Evolutionary conservation across 306 rosid genomes (phyloP).

Genomic region (Corylus americana): DNA sequence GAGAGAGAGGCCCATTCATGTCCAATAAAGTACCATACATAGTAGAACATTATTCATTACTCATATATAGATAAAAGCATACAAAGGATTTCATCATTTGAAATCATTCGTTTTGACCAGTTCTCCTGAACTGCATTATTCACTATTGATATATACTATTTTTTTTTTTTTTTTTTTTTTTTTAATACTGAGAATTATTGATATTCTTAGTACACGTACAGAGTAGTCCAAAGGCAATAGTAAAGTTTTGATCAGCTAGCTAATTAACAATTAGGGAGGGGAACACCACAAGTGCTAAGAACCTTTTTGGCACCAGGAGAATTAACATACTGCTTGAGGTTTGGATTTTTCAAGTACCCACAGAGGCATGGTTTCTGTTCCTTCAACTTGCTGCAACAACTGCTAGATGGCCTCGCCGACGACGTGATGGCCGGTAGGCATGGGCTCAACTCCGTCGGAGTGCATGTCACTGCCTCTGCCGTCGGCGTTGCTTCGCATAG

Average conservation of each 20-base stretch:
- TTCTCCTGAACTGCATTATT: background rate
- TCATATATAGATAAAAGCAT: background rate
- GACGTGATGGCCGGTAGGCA: constrained; percentile 40
- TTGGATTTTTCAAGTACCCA: constrained; percentile 53
- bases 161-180: too few relatives aligned
- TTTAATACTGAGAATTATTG: background rate
- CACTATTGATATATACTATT: background rate
- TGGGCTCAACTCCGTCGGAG: constrained; percentile 32
- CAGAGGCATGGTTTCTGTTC: constrained; percentile 67
- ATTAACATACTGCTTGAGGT: constrained; percentile 34
- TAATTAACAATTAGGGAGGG: constrained; percentile 41
- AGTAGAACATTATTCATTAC: background rate
- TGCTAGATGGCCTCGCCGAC: constrained; percentile 26
- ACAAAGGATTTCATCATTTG: too few relatives aligned
- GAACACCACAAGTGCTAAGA: constrained; percentile 41
- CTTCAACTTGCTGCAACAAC: constrained; percentile 51
- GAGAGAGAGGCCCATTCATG: background rate
- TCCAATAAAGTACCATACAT: background rate
- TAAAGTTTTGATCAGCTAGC: too few relatives aligned
- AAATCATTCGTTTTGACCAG: background rate
- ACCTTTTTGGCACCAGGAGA: constrained; percentile 52
- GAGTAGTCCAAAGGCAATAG: background rate
- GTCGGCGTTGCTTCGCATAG: background rate
- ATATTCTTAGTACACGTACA: background rate
- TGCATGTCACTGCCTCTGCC: constrained; percentile 47